These are phyloP conservation scores for Tripterygium wilfordii DNA, from an alignment of 177 flowering plant genomes.

Conservation along the genomic window DNA sequence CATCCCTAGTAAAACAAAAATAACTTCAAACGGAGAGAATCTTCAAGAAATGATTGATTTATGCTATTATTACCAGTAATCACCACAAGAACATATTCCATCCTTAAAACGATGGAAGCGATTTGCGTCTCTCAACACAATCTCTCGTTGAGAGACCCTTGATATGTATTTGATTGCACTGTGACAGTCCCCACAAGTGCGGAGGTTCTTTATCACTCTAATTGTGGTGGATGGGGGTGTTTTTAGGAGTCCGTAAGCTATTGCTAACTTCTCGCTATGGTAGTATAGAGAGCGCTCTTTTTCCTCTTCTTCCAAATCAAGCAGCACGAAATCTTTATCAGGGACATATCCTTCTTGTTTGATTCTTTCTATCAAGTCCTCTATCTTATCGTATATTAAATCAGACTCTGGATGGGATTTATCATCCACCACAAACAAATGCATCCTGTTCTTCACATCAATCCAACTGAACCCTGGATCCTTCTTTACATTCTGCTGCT, in stretches of 20 bases:
- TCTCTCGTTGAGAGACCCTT: conserved; percentile 55
- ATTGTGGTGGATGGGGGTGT: conserved; percentile 44
- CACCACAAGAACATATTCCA: conserved; percentile 89
- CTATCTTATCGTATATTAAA: conserved; percentile 60
- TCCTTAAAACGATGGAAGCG: conserved; percentile 76
- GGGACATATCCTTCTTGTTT: conserved; percentile 55
- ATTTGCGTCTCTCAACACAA: conserved; percentile 66
- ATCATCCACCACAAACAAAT: conserved; percentile 81
- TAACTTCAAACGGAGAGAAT: no score
- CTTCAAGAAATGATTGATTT: no score
- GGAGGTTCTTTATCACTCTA: conserved; percentile 53
- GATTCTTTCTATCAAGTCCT: conserved; percentile 36
- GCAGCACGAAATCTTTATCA: conserved; percentile 44
- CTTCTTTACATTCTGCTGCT: conserved; percentile 56
- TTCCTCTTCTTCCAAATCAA: conserved; percentile 51
- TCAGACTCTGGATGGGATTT: conserved; percentile 50
- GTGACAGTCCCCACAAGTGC: conserved; percentile 85
- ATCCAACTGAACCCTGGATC: conserved; percentile 96
- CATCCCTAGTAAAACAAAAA: no score
- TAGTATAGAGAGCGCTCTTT: conserved; percentile 49
- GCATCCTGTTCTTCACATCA: conserved; percentile 63
- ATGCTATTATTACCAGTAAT: conserved; percentile 85
- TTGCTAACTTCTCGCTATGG: conserved; percentile 70
- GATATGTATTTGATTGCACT: conserved; percentile 60
- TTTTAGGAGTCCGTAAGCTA: conserved; percentile 62